Evolutionary conservation across 371 early-diverging fungal species (phyloP), one percentile per base, ranked within the genome.

Genomic region (Smittium mucronatum): DNA sequence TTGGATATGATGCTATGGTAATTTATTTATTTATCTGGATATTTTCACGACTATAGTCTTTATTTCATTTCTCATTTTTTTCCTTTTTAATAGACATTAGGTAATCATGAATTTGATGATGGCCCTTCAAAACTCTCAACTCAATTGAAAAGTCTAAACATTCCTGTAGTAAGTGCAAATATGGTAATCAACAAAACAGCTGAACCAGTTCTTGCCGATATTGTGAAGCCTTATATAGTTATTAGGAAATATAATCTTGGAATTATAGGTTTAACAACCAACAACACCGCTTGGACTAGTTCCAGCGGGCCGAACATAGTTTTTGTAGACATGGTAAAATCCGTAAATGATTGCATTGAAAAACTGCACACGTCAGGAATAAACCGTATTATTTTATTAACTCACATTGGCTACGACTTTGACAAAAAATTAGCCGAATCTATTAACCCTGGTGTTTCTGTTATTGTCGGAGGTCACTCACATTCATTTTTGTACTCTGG

Each of bases 381-480:
- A 76, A 83, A 82, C 64, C 80, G 85, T 8, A 80, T 90, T 61
- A 75, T 90, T 17, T 80, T 83, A 1, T 59, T 90, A 5, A 87
- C 88, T 21, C 90, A 90, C 71, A 83, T 86, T 65, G 90, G 90
- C 2, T 89, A 88, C 71, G 74, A 70, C 21, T 78, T 76, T 1
- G 90, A 90, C 71, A 73, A 78, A 75, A 78, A 79, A 29, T 67
- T 90, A 63, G 90, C 90, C 0, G 73, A 74, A 57, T 80, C 78
- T 0, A 77, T 82, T 17, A 73, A 74, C 30, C 58, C 74, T 0
- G 86, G 88, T 2, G 31, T 85, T 26, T 71, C 78, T n/a, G 70
- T 87, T 36, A 86, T 89, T 71, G 84, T 89, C 26, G 90, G 90
- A 36, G 90, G 88, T 26, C 89, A 90, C 73, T 83, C 86, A 15